Percentiles rank a stretch among this genome's conserved stretches.
phyloP scores from a whole-genome alignment of 495 filamentous ascomycete genomes.

The Cercophora samala region DNA sequence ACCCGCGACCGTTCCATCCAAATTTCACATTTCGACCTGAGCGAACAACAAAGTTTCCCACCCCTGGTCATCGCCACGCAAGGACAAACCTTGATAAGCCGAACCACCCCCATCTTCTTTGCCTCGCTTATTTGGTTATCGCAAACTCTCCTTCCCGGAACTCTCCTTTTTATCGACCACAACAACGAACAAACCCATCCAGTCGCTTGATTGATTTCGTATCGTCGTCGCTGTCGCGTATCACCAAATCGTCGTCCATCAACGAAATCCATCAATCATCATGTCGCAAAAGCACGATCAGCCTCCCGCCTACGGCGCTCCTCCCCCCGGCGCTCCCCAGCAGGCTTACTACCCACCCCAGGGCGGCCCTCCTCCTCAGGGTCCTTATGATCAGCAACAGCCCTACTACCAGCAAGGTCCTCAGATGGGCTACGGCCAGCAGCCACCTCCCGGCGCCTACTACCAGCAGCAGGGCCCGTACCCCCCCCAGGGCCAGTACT shows the following conservation, averaged over 20 bases:
- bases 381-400: slow-evolving; percentile 17
- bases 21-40: background rate
- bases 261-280: slow-evolving; percentile 1
- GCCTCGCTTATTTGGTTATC: background rate
- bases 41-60: background rate
- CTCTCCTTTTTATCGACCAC: background rate
- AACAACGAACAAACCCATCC: background rate
- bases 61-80: background rate
- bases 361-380: slow-evolving; percentile 15
- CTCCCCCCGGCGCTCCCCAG: slow-evolving; percentile 14
- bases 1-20: background rate
- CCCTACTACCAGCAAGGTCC: slow-evolving; percentile 39
- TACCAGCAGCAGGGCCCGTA: slow-evolving; percentile 11
- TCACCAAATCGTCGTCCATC: background rate
- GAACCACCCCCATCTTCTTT: background rate
- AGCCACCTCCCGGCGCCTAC: slow-evolving; percentile 24
- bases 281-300: slow-evolving; percentile 44
- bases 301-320: slow-evolving; percentile 40
- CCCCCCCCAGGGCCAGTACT: slow-evolving; percentile 12
- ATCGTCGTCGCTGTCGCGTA: background rate
- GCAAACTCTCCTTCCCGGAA: slow-evolving; percentile 1
- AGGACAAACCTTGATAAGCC: background rate
- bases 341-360: slow-evolving; percentile 18
- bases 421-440: slow-evolving; percentile 45
- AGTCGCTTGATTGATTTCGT: background rate